phyloP scores from a whole-genome alignment of 495 filamentous ascomycete species.

The Cercophora samala region DNA sequence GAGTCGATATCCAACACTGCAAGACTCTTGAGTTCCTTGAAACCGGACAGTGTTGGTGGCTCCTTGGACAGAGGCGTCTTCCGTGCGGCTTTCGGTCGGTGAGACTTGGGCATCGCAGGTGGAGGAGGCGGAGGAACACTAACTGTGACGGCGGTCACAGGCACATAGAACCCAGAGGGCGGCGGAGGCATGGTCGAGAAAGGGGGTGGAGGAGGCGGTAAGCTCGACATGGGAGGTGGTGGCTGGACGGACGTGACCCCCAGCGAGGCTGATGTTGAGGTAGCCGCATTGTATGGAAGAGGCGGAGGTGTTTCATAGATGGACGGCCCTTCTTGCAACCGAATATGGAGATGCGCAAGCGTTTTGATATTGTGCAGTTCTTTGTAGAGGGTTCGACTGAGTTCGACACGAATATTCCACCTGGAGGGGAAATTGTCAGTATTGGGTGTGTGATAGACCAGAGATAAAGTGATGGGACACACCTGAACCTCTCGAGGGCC shows the following conservation, averaged over 20 bases:
- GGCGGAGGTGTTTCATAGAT: slow-evolving; percentile 46
- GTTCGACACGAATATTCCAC: slow-evolving; percentile 62
- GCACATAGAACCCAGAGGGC: slow-evolving; percentile 28
- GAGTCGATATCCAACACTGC: slow-evolving; percentile 56
- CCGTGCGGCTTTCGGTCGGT: slow-evolving; percentile 27
- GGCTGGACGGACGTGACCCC: slow-evolving; percentile 7
- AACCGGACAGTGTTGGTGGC: slow-evolving; percentile 54
- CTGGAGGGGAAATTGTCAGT: slow-evolving; percentile 29
- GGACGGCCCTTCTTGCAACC: slow-evolving; percentile 52
- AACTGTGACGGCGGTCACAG: slow-evolving; percentile 12
- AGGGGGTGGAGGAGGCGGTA: slow-evolving; percentile 14
- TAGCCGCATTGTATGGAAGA: slow-evolving; percentile 28
- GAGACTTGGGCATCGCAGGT: slow-evolving; percentile 25
- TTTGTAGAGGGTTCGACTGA: slow-evolving; percentile 56
- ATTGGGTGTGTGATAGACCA: background rate
- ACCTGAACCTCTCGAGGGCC: slow-evolving; percentile 56
- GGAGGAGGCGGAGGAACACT: slow-evolving; percentile 14
- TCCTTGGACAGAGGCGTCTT: slow-evolving; percentile 23
- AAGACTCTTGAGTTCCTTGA: slow-evolving; percentile 52
- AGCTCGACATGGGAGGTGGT: slow-evolving; percentile 14
- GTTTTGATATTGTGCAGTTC: slow-evolving; percentile 49
- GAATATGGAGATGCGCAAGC: slow-evolving; percentile 56
- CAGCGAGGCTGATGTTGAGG: background rate
- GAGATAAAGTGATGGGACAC: slow-evolving; percentile 16
- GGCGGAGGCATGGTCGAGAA: slow-evolving; percentile 8